Conservation (phyloP, 2,329 filamentous ascomycete genomes). For the Alternaria consortialis region DNA sequence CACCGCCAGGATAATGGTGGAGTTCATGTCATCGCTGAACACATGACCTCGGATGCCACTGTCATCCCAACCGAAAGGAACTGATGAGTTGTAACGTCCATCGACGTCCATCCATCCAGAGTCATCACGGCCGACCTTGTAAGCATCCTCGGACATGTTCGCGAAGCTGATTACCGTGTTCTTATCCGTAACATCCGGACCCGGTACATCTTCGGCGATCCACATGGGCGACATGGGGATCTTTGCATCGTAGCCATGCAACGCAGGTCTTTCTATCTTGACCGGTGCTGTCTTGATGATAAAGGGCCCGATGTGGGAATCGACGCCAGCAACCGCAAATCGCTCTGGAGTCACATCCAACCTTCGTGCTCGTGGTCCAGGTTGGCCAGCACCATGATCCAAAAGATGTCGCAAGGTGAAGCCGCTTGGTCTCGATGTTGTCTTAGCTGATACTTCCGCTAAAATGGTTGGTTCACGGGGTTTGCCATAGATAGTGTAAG, state of each 20-base stretch:
- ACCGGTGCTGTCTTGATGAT: conserved; percentile 39
- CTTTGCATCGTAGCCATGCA: conserved; percentile 30
- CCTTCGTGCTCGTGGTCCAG: conserved; percentile 44
- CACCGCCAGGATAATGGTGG: conserved; percentile 44
- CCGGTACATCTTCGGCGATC: conserved; percentile 40
- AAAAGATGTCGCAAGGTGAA: conserved; percentile 44
- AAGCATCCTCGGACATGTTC: conserved; percentile 50
- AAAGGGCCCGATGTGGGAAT: conserved; percentile 41
- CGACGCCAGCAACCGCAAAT: conserved; percentile 32
- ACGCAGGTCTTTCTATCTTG: conserved; percentile 41
- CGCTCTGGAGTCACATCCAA: conserved; percentile 41
- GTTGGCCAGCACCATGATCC: conserved; percentile 47
- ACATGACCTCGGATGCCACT: conserved; percentile 49
- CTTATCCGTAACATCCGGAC: conserved; percentile 46
- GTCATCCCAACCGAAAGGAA: conserved; percentile 51
- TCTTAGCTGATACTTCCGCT: conserved; percentile 9
- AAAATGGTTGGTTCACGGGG: conserved; percentile 17
- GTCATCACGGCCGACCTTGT: conserved; percentile 45
- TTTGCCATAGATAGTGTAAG: conserved; percentile 17
- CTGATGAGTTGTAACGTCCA: conserved; percentile 38
- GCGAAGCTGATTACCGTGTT: conserved; percentile 47
- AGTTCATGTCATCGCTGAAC: conserved; percentile 45
- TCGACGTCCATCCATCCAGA: conserved; percentile 49
- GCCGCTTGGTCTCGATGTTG: conserved; percentile 15
- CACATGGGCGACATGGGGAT: conserved; percentile 43